Evolutionary conservation across 2,329 filamentous ascomycete species (phyloP), one percentile per base, ranked within the genome.

Genomic region (Aspergillus sp.): DNA sequence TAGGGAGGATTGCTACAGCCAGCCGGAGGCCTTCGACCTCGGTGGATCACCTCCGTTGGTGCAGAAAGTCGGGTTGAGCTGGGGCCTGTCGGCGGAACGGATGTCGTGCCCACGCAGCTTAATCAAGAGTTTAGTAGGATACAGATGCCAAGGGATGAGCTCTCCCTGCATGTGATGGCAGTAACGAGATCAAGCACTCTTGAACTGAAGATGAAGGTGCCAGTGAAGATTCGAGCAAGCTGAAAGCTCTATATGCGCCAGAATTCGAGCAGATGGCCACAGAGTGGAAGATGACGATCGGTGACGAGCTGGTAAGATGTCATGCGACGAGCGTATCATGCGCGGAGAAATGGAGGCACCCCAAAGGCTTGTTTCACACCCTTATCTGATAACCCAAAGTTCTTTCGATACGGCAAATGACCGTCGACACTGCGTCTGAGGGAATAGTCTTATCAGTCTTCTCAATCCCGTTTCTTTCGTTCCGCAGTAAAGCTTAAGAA

Each of bases 51-150:
- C 51, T 34, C 46, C 31, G 54, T 59, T 55, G 64, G 61, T 51
- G 51, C 63, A 60, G 62, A 64, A 56, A 62, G 59, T 51, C 62
- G 62, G 58, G 55, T 57, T 57, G 62, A 58, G 41, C 56, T 54
- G 46, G 52, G 62, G 62, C 52, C 60, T 63, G 64, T 71, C 74
- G 74, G 74, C 64, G 72, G 66, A 76, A 75, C 72, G 74, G 74
- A 76, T 71, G 67, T 41, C 28, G 55, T 34, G 48, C 55, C 47
- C 34, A 43, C 23, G 41, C 23, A 46, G 31, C 55, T 58, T 34
- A 23, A 43, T 45, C 34, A 41, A 41, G 23, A 28, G 25, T 53
- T 28, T 48, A 59, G n/a, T 48, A 59, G n/a, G 28, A 34, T 15
- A 30, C 51, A 46, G 30, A 28, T 54, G 45, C 50, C 45, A 54